Base-by-base conservation (phyloP, 140 eudicot species). In the Stevia rebaudiana region DNA sequence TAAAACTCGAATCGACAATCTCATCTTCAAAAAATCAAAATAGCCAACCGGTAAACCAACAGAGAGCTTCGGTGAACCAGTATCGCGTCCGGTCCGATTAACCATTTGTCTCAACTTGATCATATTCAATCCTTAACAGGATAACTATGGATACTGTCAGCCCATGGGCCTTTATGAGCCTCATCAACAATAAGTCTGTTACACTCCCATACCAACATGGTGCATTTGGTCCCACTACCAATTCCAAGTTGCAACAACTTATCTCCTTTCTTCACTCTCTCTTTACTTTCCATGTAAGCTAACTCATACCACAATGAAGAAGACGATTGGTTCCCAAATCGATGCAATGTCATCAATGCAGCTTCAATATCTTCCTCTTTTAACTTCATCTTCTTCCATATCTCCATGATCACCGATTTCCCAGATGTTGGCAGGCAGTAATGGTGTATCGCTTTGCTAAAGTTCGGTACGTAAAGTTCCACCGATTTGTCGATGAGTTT, bases 251-350 rank as follows among this genome's bases (percentile, higher is more conserved):
- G 86, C 90, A 83, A 80, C 28, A 86, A 84, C 43, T 61, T 82
- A 0, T 90, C 95, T 21, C 95, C 94, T 35, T 67, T 17, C 73
- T 78, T 86, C 47, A 86, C 84, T 59, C 83, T 77, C 48, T 75
- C 92, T 67, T 86, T 83, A 0, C 75, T 91, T 52, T 89, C 95
- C 72, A 85, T 78, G 78, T 83, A 89, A 19, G 80, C 88, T 10
- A 83, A 80, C n/a, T 85, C 95, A 68, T 89, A 86, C 97, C 97
- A 86, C 75, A 86, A 69, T 1, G 95, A 81, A 44, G 95, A 83
- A 11, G 95, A 83, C 51, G 97, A 89, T 53, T 86, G 95, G 71
- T 86, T 86, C 25, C 97, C 95, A 70, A 86, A 89, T 60, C 97
- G 81, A 57, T 89, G 87, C 28, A 83, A 43, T 5, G 97, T 89